A percentile compares a stretch with the other conserved stretches of the same genome.
Conservation (phyloP, 371 early-diverging fungal species). For the Batrachochytrium dendrobatidis region DNA sequence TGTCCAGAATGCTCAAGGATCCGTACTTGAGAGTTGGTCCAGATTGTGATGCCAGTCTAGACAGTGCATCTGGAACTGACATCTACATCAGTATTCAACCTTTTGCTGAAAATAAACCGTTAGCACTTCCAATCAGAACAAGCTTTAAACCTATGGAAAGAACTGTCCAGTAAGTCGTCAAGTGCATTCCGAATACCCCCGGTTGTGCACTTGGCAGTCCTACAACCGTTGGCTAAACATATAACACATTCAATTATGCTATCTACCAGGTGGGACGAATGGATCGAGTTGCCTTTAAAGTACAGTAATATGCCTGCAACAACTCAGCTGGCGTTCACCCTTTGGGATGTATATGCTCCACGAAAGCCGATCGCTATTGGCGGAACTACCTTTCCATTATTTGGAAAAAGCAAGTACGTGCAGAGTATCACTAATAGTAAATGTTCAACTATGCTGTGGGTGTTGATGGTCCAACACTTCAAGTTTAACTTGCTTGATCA, state of each 20-base stretch:
- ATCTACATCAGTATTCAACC: slow-evolving; percentile 37
- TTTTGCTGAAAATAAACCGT: slow-evolving; percentile 67
- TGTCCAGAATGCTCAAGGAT: slow-evolving; percentile 19
- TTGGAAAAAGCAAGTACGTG: slow-evolving; percentile 64
- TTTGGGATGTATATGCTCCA: slow-evolving; percentile 76
- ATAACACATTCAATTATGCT: too few species aligned
- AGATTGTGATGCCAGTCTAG: too few species aligned
- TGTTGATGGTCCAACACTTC: neutral
- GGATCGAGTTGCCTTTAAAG: slow-evolving; percentile 79
- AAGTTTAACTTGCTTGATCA: neutral
- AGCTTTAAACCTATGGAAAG: slow-evolving; percentile 22
- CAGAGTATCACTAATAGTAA: slow-evolving; percentile 6
- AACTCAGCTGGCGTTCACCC: slow-evolving; percentile 63
- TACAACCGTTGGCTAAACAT: too few species aligned
- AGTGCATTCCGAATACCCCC: too few species aligned
- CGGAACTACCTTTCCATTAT: slow-evolving; percentile 66
- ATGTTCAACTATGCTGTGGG: neutral
- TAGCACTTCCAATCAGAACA: slow-evolving; percentile 64
- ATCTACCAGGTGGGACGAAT: slow-evolving; percentile 76
- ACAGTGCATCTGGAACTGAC: neutral
- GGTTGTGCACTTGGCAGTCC: too few species aligned
- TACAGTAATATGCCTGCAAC: slow-evolving; percentile 75
- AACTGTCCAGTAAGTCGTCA: neutral
- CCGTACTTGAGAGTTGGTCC: slow-evolving; percentile 17
- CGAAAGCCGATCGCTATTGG: slow-evolving; percentile 65